These are phyloP conservation scores for Rickenella mellea DNA, from an alignment of 768 basidiomycete genomes.

Conservation along the genomic window DNA sequence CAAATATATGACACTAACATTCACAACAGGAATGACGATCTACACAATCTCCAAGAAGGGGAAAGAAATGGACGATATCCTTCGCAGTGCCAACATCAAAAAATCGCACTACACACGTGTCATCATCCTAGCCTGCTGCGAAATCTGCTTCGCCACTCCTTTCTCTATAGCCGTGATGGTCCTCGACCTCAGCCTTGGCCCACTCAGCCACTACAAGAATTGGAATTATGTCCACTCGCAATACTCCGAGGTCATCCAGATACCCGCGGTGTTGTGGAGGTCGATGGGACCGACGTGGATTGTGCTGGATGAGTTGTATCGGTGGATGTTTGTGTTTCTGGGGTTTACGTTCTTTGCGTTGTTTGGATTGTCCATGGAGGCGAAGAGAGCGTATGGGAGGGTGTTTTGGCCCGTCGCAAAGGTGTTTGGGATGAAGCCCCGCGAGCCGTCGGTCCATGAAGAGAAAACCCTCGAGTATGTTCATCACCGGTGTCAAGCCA, in stretches of 20 bases:
- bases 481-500: too few species aligned
- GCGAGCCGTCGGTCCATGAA: too few species aligned
- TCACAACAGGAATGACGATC: constrained; percentile 24
- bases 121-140: constrained; percentile 40
- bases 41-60: constrained; percentile 31
- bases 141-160: constrained; percentile 38
- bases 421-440: too few species aligned
- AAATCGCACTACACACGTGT: constrained; percentile 48
- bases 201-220: constrained; percentile 32
- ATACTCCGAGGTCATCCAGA: constrained; percentile 34
- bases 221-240: constrained; percentile 42
- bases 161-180: constrained; percentile 28
- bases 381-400: constrained; percentile 14
- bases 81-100: constrained; percentile 25
- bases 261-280: constrained; percentile 21
- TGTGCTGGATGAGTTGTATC: constrained; percentile 8
- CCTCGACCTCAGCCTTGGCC: constrained; percentile 20
- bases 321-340: constrained; percentile 2
- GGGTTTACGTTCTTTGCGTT: constrained; percentile 22
- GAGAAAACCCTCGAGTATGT: too few species aligned
- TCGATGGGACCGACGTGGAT: constrained; percentile 6
- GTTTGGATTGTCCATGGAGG: constrained; percentile 22
- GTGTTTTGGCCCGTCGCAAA: too few species aligned
- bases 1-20: too few species aligned
- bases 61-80: constrained; percentile 31